Evolutionary conservation across 495 filamentous ascomycete species (phyloP), one percentile per base, ranked within the genome.

Genomic region (Penicillium subrubescens): DNA sequence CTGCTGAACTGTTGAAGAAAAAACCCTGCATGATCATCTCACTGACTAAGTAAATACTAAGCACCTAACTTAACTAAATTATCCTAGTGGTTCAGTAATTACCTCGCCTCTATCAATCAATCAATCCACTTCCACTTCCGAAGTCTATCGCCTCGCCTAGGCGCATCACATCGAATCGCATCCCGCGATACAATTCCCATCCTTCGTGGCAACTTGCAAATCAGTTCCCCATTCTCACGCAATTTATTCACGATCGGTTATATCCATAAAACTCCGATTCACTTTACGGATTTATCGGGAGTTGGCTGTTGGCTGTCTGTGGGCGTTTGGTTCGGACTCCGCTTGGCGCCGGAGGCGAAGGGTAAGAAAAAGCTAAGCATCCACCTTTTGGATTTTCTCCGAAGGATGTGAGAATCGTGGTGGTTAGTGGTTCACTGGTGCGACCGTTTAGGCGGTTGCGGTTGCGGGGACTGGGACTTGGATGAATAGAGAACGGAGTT

Each of bases 331-430:
- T 17, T 39, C 59, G 66, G 63, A 52, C 63, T 63, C 63, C 67
- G 67, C 65, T 58, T 61, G 48, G 62, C 57, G 46, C 61, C 52
- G 57, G 35, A 59, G 57, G 61, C 41, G 57, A 67, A 58, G 17
- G 43, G 27, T 48, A 55, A 55, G 35, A 5, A 17, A 65, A 65
- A 65, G 56, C 52, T 46, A 64, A 43, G 62, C 35, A 44, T 48
- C 56, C 62, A 64, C 62, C 2, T 19, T 6, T 41, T 27, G 25
- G 37, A 3, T 41, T 27, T n/a, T 19, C 8, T 21, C 27, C 29
- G 27, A 44, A n/a, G 41, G 25, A 27, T 27, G 25, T 27, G 25
- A 27, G 31, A 8, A 33, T 33, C 31, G 5, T 33, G 5, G 31
- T 33, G 31, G 31, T 33, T 33, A 3, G 3, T 33, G 31, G 31